A percentile compares a stretch with the other conserved stretches of the same genome.
Conservation (phyloP, 164 flowering plant genomes). For the Magnolia changhungtana region DNA sequence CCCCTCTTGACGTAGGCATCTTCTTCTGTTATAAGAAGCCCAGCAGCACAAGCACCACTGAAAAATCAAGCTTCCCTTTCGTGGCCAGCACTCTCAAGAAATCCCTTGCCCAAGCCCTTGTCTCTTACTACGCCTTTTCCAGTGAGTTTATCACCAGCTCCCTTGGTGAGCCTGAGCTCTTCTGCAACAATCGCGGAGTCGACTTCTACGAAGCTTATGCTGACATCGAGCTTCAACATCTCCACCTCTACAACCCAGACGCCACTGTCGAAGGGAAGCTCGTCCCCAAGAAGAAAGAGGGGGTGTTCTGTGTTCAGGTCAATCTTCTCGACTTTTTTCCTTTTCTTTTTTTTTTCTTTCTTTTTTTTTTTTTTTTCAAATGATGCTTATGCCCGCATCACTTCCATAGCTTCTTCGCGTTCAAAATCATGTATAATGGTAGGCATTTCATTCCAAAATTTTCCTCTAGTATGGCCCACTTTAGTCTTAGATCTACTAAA, state of each 20-base stretch:
- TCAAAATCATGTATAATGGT: background rate
- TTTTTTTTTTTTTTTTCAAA: too few relatives aligned
- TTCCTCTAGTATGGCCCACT: too few relatives aligned
- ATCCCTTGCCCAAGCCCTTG: constrained; percentile 25
- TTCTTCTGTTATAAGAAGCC: constrained; percentile 40
- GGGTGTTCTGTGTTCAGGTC: constrained; percentile 43
- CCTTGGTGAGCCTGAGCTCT: constrained; percentile 34
- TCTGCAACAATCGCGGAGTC: constrained; percentile 46
- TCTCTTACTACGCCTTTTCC: constrained; percentile 29
- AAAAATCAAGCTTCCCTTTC: background rate
- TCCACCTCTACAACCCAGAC: constrained; percentile 40
- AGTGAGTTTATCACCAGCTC: constrained; percentile 32
- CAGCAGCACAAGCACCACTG: background rate
- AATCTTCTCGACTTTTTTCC: background rate
- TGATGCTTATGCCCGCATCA: background rate
- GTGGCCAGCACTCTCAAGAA: constrained; percentile 18
- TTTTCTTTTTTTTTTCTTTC: background rate
- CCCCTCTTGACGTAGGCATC: constrained; percentile 36
- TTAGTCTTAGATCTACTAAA: too few relatives aligned
- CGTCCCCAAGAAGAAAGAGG: constrained; percentile 33
- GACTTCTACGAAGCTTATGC: constrained; percentile 38
- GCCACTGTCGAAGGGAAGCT: constrained; percentile 38
- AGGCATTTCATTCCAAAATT: too few relatives aligned
- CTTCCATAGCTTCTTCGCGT: background rate
- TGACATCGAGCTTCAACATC: constrained; percentile 27